Conservation (phyloP, 2,329 filamentous ascomycete genomes). For the Arachnopeziza araneosa region DNA sequence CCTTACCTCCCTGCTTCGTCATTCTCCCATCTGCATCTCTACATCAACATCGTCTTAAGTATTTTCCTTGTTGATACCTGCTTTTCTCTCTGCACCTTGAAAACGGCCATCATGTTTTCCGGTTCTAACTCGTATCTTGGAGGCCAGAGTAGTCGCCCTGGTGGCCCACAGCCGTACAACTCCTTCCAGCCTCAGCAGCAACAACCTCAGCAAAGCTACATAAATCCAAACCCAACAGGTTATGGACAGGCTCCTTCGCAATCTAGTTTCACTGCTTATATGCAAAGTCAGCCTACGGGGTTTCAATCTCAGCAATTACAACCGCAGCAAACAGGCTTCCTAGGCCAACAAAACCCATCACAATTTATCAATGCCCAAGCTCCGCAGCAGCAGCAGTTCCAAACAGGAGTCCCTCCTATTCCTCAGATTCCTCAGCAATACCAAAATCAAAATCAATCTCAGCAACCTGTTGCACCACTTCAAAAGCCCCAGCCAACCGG, state of each 20-base stretch:
- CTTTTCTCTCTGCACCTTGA: background rate
- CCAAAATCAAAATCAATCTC: conserved; percentile 30
- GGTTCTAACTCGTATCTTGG: conserved; percentile 82
- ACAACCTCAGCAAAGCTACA: conserved; percentile 36
- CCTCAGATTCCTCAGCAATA: conserved; percentile 31
- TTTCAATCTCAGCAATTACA: conserved; percentile 43
- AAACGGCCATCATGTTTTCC: conserved; percentile 66
- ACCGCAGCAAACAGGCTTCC: conserved; percentile 56
- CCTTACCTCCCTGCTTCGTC: background rate
- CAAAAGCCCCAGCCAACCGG: conserved; percentile 63
- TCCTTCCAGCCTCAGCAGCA: conserved; percentile 39
- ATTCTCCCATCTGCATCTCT: background rate
- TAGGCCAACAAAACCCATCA: conserved; percentile 35
- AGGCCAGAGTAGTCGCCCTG: conserved; percentile 69
- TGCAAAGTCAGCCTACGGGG: conserved; percentile 41
- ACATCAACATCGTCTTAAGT: background rate
- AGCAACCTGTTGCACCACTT: conserved; percentile 49
- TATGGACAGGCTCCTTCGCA: conserved; percentile 32
- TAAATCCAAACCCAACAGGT: conserved; percentile 28
- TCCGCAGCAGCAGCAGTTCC: conserved; percentile 39
- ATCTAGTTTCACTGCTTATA: conserved; percentile 28
- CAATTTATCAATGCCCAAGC: conserved; percentile 38
- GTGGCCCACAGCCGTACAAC: conserved; percentile 55
- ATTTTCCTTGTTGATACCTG: background rate
- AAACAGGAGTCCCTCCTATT: conserved; percentile 29